Base-by-base conservation (phyloP, 768 basidiomycete species). In the Collybiopsis confluens region DNA sequence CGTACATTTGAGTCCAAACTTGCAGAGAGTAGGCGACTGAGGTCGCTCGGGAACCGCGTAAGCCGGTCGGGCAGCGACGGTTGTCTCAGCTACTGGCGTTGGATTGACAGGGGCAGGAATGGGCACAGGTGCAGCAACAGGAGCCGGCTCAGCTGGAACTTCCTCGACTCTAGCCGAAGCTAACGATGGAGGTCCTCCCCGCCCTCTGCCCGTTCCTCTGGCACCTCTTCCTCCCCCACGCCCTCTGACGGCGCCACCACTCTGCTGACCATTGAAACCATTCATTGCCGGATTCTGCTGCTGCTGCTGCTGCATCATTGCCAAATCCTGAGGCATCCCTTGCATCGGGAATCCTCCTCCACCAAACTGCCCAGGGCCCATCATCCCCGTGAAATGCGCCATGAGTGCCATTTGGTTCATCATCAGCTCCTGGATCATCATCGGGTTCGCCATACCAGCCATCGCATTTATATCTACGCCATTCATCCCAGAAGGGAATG, bases 361-460 rank as follows among this genome's bases (percentile, higher is more conserved):
- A 44, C 71, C 75, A 70, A 81, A 82, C 62, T 82, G 83, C 8
- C 77, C 82, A 9, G 85, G 80, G 60, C 80, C 82, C 59, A 90
- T 76, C 67, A 92, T 86, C 26, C 86, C 89, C 38, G 90, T 89
- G 85, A 96, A 90, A 70, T 94, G 92, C 52, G 88, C 84, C 93
- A 95, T 94, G 63, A 95, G 77, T 24, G 90, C 87, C 88, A 92
- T 91, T 65, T 93, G 88, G 67, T 81, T 89, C 81, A 90, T 85
- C 83, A 94, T 85, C 79, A 94, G 86, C 65, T 92, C 92, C 68
- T 93, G 92, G 60, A 95, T 68, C 69, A 87, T 70, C 56, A 90
- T 59, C 37, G 88, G 85, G 61, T 85, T 90, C 43, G 78, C 69
- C 73, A 81, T 81, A 54, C 74, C 35, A 75, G 70, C 76, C 72